Evolutionary conservation across 2,329 filamentous ascomycete genomes (phyloP), one percentile per base, ranked within the genome.

Genomic region (Penicillium sclerotiorum): DNA sequence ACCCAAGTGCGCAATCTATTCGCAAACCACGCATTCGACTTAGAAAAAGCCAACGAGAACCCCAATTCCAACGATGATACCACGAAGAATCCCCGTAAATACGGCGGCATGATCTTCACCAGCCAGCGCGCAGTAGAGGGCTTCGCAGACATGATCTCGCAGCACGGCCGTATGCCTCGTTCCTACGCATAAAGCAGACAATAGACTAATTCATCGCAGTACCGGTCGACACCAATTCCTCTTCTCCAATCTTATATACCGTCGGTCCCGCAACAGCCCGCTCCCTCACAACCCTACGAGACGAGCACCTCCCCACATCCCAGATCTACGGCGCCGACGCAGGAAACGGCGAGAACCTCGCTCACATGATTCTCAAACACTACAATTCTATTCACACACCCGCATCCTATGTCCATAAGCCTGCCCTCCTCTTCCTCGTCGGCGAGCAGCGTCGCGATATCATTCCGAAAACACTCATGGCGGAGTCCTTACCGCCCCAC

Each of bases 381-480:
- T 95, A 96, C 65, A 82, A 80, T 46, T 50, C 51, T 7, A 53
- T 77, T 0, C 47, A 58, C 38, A 4, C 20, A 8, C 20, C 33
- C 20, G 5, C 8, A 33, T 11, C 8, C 25, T 2, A 18, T 13
- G 30, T 13, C 17, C 8, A 3, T 13, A 42, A 60, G 37, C 84
- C 80, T 0, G 81, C 87, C 0, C 69, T 97, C 5, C 74, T 97
- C 1, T 99, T 97, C 68, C 80, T 95, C 12, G 91, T 95, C 0
- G 94, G 94, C 17, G 93, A 96, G 67, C 89, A 92, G 66, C 82
- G 91, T 47, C 78, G 94, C 37, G 94, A 97, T 67, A 84, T 96
- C 57, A 96, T 99, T 56, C 92, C 94, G 1, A 89, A 82, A 60
- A 90, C 83, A 1, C 75, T 97, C 30, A 88, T 85, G 77, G 80